A percentile compares a stretch with the other conserved stretches of the same genome.
Evolutionary conservation across 2,329 filamentous ascomycete species (phyloP).

Genomic region (Exophiala dermatitidis): DNA sequence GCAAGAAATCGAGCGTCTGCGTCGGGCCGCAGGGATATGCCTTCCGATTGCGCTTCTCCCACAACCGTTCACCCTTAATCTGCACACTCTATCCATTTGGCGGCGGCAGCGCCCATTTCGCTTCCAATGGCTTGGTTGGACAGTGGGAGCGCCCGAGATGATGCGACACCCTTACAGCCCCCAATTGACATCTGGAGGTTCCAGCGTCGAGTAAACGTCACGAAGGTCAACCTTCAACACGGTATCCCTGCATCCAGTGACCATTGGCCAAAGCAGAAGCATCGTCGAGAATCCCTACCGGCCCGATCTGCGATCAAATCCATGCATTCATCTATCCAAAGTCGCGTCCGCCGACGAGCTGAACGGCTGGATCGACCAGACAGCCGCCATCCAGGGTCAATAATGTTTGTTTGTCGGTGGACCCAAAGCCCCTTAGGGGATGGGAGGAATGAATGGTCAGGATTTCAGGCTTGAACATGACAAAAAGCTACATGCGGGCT

Average conservation of each 20-base stretch:
- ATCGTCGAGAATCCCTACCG: background rate
- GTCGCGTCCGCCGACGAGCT: too few relatives aligned
- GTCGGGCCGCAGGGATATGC: constrained; percentile 15
- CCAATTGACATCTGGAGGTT: background rate
- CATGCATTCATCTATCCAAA: too few relatives aligned
- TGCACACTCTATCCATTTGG: constrained; percentile 2
- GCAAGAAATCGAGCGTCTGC: constrained; percentile 5
- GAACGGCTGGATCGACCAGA: too few relatives aligned
- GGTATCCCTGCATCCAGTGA: background rate
- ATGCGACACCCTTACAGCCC: constrained; percentile 1
- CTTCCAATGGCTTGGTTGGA: constrained; percentile 13
- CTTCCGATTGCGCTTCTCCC: constrained; percentile 17
- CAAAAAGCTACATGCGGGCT: too few relatives aligned
- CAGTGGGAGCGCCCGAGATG: constrained; percentile 9
- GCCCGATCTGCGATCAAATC: too few relatives aligned
- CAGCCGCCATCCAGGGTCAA: too few relatives aligned
- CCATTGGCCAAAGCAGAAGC: background rate
- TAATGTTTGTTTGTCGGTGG: too few relatives aligned
- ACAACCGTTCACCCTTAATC: constrained; percentile 2
- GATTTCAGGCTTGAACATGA: too few relatives aligned
- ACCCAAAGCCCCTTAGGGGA: too few relatives aligned
- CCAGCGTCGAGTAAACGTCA: background rate
- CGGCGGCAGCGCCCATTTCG: constrained; percentile 7
- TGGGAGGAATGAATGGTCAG: too few relatives aligned
- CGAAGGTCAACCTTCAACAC: background rate